Conservation (phyloP, 495 filamentous ascomycete genomes). For the Pseudotulostoma volvatum region DNA sequence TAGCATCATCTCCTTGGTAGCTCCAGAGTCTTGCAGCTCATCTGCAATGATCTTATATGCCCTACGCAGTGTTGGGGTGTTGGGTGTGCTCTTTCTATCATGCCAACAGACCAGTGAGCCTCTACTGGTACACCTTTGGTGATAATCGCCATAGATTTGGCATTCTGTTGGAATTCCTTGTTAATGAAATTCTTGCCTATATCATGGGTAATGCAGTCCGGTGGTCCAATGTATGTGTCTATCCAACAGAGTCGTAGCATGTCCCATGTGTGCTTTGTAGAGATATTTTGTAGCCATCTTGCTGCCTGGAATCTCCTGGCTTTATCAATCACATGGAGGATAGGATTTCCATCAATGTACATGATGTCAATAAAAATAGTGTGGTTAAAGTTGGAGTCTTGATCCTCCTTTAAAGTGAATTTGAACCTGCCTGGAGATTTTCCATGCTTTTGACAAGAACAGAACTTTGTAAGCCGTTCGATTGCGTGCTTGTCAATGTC, state of each 20-base stretch:
- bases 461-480: background rate
- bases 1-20: background rate
- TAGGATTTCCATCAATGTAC: background rate
- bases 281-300: conserved; percentile 6
- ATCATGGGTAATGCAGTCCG: conserved; percentile 6
- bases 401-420: background rate
- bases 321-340: background rate
- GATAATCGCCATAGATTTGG: background rate
- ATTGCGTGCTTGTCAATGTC: background rate
- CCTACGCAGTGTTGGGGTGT: background rate
- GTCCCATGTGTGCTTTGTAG: conserved; percentile 6
- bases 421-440: background rate
- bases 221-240: conserved; percentile 13
- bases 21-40: background rate
- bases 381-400: background rate
- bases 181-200: conserved; percentile 11
- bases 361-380: background rate
- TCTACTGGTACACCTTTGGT: conserved; percentile 8
- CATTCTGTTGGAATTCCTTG: conserved; percentile 9
- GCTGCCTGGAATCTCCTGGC: conserved; percentile 3
- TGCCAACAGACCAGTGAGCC: conserved; percentile 9
- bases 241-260: conserved; percentile 5
- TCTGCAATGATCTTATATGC: background rate
- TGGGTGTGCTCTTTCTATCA: background rate
- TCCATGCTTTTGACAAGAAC: background rate